Conservation (phyloP, 257 asterid species). For the Capsicum baccatum region DNA sequence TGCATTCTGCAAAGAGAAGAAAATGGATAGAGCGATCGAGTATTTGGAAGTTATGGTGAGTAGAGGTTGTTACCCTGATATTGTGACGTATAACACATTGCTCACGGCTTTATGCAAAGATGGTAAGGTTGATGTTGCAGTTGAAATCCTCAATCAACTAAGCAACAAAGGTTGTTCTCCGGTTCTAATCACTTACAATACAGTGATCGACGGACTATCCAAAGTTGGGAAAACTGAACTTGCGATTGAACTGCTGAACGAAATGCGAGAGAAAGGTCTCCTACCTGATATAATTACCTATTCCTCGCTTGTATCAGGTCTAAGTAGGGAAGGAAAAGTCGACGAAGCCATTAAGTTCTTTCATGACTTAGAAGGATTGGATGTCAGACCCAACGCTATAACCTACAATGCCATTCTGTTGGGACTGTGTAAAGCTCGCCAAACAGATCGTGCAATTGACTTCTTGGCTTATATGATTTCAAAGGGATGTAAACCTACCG, state of each 20-base stretch:
- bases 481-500: conserved; percentile 83
- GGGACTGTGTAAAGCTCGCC: conserved; percentile 82
- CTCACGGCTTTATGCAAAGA: conserved; percentile 88
- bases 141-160: conserved; percentile 75
- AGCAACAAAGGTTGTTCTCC: conserved; percentile 71
- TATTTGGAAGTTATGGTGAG: conserved; percentile 82
- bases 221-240: conserved; percentile 70
- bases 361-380: conserved; percentile 62
- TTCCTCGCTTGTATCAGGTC: conserved; percentile 71
- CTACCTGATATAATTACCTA: conserved; percentile 75
- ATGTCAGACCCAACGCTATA: conserved; percentile 65
- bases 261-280: conserved; percentile 73
- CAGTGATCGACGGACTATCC: conserved; percentile 83
- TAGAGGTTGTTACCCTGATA: conserved; percentile 84
- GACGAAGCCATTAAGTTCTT: conserved; percentile 71
- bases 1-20: conserved; percentile 86
- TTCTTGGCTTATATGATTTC: conserved; percentile 70
- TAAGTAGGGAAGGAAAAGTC: conserved; percentile 79
- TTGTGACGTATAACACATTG: conserved; percentile 83
- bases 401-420: conserved; percentile 75
- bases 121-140: conserved; percentile 78
- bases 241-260: conserved; percentile 61
- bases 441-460: conserved; percentile 81
- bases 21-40: conserved; percentile 84
- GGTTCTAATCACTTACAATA: conserved; percentile 78